Evolutionary conservation across 2,329 filamentous ascomycete species (phyloP).

Genomic region (Epichloe baconii): DNA sequence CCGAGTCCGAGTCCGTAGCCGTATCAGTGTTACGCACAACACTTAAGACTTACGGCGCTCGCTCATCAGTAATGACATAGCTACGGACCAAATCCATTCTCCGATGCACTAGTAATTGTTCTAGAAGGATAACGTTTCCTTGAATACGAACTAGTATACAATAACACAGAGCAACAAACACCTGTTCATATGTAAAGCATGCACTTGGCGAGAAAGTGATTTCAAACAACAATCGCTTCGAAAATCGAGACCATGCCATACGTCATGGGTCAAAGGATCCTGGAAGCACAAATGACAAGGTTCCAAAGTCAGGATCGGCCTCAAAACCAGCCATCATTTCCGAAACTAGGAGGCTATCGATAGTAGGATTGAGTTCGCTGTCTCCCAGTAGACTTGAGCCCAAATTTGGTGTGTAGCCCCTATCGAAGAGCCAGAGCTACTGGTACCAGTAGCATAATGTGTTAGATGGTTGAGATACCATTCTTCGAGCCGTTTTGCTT

Average conservation of each 20-base stretch:
- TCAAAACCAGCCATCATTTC: neutral
- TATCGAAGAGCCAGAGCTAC: neutral
- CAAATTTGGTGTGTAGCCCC: neutral
- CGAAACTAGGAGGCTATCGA: neutral
- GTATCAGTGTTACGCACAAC: neutral
- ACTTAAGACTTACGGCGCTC: neutral
- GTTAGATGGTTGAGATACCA: constrained; percentile 10
- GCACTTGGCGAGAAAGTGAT: no score
- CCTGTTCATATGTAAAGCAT: no score
- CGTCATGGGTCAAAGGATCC: neutral
- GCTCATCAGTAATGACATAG: neutral
- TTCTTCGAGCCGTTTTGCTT: constrained; percentile 11
- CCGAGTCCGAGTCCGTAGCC: no score
- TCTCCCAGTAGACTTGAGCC: neutral
- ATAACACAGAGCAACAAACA: no score
- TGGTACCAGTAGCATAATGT: neutral
- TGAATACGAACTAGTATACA: no score
- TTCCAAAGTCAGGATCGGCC: neutral
- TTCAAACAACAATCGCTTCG: no score
- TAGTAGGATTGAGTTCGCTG: neutral
- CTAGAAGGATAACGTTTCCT: no score
- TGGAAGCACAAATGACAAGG: neutral
- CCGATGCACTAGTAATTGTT: no score
- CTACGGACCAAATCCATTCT: neutral
- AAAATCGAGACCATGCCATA: neutral